Percentiles rank a stretch among this genome's conserved stretches.
Conservation (phyloP, 1,284 basidiomycete genomes). For the Malassezia dermatis region DNA sequence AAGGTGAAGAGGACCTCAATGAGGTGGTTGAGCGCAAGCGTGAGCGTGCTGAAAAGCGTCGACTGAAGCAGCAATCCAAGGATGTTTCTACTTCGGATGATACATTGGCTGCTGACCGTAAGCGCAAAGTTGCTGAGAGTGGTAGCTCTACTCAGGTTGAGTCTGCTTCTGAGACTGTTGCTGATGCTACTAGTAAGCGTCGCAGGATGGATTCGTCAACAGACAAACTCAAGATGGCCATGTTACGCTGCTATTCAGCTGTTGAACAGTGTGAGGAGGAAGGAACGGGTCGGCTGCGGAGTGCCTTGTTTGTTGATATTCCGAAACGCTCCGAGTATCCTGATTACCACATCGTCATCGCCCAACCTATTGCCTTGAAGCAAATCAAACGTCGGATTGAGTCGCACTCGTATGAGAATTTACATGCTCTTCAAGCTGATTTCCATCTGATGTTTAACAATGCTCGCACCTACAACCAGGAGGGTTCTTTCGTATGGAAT, state of each 20-base stretch:
- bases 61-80: conserved; percentile 26
- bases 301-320: conserved; percentile 47
- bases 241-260: conserved; percentile 69
- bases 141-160: conserved; percentile 20
- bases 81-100: conserved; percentile 17
- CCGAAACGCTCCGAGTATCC: conserved; percentile 63
- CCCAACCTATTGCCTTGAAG: conserved; percentile 71
- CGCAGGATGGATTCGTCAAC: conserved; percentile 58
- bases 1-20: conserved; percentile 69
- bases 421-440: conserved; percentile 66
- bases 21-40: conserved; percentile 48
- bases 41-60: conserved; percentile 42
- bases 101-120: conserved; percentile 19
- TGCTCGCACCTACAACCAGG: conserved; percentile 55
- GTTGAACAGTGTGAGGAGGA: conserved; percentile 62
- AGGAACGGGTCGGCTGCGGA: conserved; percentile 52
- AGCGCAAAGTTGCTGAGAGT: conserved; percentile 26
- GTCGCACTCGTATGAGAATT: conserved; percentile 63
- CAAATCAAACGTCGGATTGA: conserved; percentile 73
- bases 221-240: conserved; percentile 67
- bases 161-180: conserved; percentile 20
- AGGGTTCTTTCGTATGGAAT: conserved; percentile 81
- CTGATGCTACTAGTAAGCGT: conserved; percentile 54
- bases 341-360: conserved; percentile 62
- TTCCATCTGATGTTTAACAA: conserved; percentile 84